These are phyloP conservation scores for Euphorbia corollata DNA, from an alignment of 441 rosid genomes.

Conservation along the genomic window DNA sequence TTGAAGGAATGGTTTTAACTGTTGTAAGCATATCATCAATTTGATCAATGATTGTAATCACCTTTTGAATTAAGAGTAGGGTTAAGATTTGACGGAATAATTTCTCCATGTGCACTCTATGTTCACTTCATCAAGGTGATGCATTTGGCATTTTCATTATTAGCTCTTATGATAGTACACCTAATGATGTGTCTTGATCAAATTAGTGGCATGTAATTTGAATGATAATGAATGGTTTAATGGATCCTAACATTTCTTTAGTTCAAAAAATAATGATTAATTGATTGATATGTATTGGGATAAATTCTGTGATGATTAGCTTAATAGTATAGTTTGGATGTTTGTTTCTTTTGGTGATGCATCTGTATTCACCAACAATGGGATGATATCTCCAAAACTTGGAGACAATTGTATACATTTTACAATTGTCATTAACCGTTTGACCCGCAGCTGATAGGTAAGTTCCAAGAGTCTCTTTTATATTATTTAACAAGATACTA, in stretches of 20 bases:
- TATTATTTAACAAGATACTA: no score
- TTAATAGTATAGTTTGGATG: constrained; percentile 2
- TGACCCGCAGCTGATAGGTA: no score
- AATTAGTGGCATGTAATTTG: constrained; percentile 3
- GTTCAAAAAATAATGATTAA: neutral
- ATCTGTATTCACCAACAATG: constrained; percentile 1
- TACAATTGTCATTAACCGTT: neutral
- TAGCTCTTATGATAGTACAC: constrained; percentile 11
- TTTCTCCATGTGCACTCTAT: constrained; percentile 18
- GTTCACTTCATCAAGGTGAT: constrained; percentile 9
- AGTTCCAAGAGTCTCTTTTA: no score
- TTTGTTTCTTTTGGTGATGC: neutral
- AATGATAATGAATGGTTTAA: constrained; percentile 7
- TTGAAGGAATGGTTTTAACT: constrained; percentile 14
- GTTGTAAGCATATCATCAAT: constrained; percentile 8
- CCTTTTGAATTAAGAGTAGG: constrained; percentile 7
- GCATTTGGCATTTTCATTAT: constrained; percentile 5
- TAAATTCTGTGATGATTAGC: neutral
- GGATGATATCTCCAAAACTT: neutral
- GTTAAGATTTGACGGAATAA: constrained; percentile 16
- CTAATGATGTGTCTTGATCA: constrained; percentile 4
- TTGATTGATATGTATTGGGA: neutral
- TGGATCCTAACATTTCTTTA: constrained; percentile 8
- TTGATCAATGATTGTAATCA: constrained; percentile 16
- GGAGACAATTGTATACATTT: neutral